Conservation (phyloP, 129 eudicot genomes). For the Artemisia tridentata region DNA sequence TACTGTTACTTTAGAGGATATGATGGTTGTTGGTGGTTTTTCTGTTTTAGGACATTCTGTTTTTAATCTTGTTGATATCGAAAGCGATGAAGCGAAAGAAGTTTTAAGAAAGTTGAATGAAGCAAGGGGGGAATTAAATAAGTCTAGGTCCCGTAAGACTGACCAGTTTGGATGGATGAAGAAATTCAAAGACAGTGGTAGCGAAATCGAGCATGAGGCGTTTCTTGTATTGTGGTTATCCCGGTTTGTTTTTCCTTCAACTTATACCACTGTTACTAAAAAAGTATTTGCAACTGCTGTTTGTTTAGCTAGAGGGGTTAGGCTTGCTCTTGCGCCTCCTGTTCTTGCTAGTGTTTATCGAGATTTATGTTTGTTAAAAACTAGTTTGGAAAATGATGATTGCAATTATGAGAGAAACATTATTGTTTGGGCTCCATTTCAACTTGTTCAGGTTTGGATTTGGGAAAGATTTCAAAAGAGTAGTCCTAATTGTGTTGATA, state of each 20-base stretch:
- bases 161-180: conserved; percentile 24
- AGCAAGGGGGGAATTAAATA: background rate
- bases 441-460: conserved; percentile 35
- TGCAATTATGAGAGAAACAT: background rate
- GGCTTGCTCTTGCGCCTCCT: conserved; percentile 42
- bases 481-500: too few relatives aligned
- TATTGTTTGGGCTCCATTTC: conserved; percentile 33
- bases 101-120: conserved; percentile 15
- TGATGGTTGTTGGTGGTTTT: conserved; percentile 11
- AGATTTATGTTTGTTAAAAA: conserved; percentile 28
- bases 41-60: background rate
- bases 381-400: background rate
- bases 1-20: conserved; percentile 46
- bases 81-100: background rate
- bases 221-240: conserved; percentile 39
- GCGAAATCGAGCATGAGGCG: conserved; percentile 37
- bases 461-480: conserved; percentile 35
- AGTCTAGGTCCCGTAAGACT: conserved; percentile 11
- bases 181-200: conserved; percentile 27
- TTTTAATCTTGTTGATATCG: background rate
- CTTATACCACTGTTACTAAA: background rate
- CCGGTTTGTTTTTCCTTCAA: conserved; percentile 30
- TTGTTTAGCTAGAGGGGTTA: conserved; percentile 26
- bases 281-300: conserved; percentile 23
- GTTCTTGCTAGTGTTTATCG: conserved; percentile 34